Base-by-base conservation (phyloP, 2,329 filamentous ascomycete species). In the Ascochyta koolunga region DNA sequence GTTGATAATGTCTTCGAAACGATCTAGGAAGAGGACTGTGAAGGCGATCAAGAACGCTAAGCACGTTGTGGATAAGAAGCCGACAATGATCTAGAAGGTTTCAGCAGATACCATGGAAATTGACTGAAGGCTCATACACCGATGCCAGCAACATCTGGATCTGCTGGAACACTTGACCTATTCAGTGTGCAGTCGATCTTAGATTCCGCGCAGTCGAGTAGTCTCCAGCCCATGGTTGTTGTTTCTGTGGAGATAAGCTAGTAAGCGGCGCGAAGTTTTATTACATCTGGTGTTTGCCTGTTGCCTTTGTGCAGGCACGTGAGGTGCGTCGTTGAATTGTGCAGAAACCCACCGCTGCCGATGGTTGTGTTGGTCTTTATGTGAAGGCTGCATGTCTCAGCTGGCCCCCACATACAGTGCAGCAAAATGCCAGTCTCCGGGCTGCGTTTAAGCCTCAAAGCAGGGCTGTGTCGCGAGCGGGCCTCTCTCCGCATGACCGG, bases 111-210 rank as follows among this genome's bases (percentile, higher is more conserved):
- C 7, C 15, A 6, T 9, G 5, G 10, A 3, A 15, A 15, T 29
- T 8, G 11, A 8, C 9, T 10, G 16, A 11, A n/a, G 10, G 11
- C 10, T 29, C 62, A 18, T 58, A 70, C 68, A 2, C 68, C 68
- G 15, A 69, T 58, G 7, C 68, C 68, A 45, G 68, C 68, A 29
- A 71, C 65, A 55, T 71, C 68, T 16, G 68, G 61, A 55, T 71
- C 66, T 16, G 68, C 66, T 2, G 54, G 36, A 2, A 71, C 60
- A 9, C 13, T 36, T 22, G 63, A 50, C 16, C 60, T 58, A 6
- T 38, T 50, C 18, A 32, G 22, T 1, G 19, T 33, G 33, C 67
- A 69, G 33, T 64, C 43, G 1, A 49, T 37, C 25, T 47, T 52
- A n/a, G 37, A 39, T 6, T 59, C 49, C 8, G 59, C 60, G 37